These are phyloP conservation scores for Chamaecyparis obtusa DNA, from an alignment of 75 land plant genomes.

Conservation along the genomic window DNA sequence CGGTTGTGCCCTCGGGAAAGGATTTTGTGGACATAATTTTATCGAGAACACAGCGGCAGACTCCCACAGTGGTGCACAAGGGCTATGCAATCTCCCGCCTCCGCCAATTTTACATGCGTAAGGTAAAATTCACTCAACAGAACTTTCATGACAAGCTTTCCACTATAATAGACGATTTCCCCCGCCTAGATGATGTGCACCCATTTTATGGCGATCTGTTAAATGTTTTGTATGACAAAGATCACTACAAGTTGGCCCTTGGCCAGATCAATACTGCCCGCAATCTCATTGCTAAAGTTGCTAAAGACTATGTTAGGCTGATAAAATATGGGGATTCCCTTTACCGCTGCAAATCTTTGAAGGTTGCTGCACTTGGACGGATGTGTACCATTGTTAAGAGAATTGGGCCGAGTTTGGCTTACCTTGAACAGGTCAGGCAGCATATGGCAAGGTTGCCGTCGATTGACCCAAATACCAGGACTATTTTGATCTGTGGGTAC, in stretches of 20 bases:
- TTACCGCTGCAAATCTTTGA: constrained; percentile 83
- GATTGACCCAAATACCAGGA: constrained; percentile 89
- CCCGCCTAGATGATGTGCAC: constrained; percentile 85
- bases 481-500: constrained; percentile 91
- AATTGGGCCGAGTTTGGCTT: constrained; percentile 83
- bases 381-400: constrained; percentile 93
- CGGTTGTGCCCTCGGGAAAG: constrained; percentile 88
- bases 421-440: constrained; percentile 86
- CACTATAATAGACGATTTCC: constrained; percentile 85
- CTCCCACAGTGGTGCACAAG: constrained; percentile 95
- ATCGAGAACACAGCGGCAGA: constrained; percentile 92
- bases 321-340: constrained; percentile 95
- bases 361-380: constrained; percentile 90
- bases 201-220: constrained; percentile 91
- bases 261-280: constrained; percentile 91
- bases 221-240: constrained; percentile 87
- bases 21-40: constrained; percentile 87
- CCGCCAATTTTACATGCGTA: constrained; percentile 95
- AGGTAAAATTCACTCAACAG: constrained; percentile 82
- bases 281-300: constrained; percentile 71
- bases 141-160: constrained; percentile 91
- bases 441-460: constrained; percentile 95
- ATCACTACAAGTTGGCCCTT: constrained; percentile 95
- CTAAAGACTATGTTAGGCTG: constrained; percentile 81
- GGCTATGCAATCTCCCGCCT: constrained; percentile 84